phyloP scores from a whole-genome alignment of 2,329 filamentous ascomycete species.

The Alternaria alternata region DNA sequence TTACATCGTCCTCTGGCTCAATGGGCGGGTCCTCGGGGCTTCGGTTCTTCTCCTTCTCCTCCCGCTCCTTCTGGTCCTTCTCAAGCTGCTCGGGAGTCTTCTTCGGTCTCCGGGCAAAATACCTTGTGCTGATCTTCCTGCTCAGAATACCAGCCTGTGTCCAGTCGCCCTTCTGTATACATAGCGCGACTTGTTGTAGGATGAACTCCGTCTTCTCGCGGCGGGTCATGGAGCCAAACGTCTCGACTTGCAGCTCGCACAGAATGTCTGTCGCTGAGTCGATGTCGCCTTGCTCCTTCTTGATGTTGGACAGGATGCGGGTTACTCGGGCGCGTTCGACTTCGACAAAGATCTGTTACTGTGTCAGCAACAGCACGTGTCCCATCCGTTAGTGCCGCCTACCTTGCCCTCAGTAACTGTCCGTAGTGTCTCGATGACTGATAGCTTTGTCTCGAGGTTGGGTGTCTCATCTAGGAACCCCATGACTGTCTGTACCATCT shows the following conservation, averaged over 20 bases:
- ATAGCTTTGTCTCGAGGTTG: slow-evolving; percentile 84
- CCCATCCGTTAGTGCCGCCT: slow-evolving; percentile 25
- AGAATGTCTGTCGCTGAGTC: slow-evolving; percentile 90
- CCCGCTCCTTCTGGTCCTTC: slow-evolving; percentile 87
- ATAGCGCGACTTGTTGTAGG: slow-evolving; percentile 89
- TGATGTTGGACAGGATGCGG: slow-evolving; percentile 94
- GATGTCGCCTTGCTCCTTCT: slow-evolving; percentile 92
- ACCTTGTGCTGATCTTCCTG: slow-evolving; percentile 96
- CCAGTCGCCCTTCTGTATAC: slow-evolving; percentile 96
- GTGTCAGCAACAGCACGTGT: slow-evolving; percentile 29
- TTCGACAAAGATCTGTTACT: slow-evolving; percentile 87
- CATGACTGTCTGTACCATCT: slow-evolving; percentile 99
- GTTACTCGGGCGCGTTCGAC: slow-evolving; percentile 96
- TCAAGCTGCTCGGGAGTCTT: slow-evolving; percentile 88
- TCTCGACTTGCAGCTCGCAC: slow-evolving; percentile 98
- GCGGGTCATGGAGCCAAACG: slow-evolving; percentile 96
- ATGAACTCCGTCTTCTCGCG: slow-evolving; percentile 99
- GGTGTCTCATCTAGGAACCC: slow-evolving; percentile 87
- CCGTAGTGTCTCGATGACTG: slow-evolving; percentile 91
- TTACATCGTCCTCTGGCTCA: slow-evolving; percentile 86
- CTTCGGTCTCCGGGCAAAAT: slow-evolving; percentile 88
- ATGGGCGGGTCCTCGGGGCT: slow-evolving; percentile 79
- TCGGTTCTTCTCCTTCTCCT: slow-evolving; percentile 81
- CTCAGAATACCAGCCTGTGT: slow-evolving; percentile 92
- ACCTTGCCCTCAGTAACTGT: slow-evolving; percentile 98